Conservation (phyloP, 2,329 filamentous ascomycete genomes). For the Fusarium lateritium region DNA sequence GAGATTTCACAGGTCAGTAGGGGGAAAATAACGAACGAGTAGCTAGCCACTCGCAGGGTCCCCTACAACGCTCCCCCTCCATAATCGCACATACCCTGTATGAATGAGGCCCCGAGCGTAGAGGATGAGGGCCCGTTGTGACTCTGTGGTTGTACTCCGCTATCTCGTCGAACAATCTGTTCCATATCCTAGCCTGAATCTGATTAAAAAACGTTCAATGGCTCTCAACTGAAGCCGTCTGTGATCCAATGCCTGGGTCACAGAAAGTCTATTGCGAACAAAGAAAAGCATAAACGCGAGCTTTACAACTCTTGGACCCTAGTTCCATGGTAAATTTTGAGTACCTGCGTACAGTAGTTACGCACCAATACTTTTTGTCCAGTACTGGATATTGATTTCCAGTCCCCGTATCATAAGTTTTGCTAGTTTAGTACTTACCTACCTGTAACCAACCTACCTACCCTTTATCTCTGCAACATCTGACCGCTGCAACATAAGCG, state of each 20-base stretch:
- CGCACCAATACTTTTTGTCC: background rate
- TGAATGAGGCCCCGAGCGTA: slow-evolving; percentile 10
- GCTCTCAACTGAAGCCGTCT: slow-evolving; percentile 1
- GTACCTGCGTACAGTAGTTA: background rate
- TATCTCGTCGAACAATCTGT: slow-evolving; percentile 13
- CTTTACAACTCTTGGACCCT: background rate
- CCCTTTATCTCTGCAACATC: slow-evolving; percentile 5
- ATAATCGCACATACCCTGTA: slow-evolving; percentile 13
- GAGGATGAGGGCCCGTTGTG: slow-evolving; percentile 5
- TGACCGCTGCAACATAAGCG: slow-evolving; percentile 9
- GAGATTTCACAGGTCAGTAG: background rate
- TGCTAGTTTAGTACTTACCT: background rate
- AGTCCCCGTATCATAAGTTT: background rate
- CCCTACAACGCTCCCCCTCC: slow-evolving; percentile 4
- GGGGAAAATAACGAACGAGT: background rate
- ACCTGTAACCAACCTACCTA: background rate
- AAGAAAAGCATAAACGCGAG: background rate
- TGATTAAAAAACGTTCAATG: slow-evolving; percentile 8
- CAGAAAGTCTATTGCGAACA: background rate
- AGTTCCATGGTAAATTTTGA: background rate
- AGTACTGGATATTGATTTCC: background rate
- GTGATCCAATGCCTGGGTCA: background rate
- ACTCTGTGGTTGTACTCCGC: slow-evolving; percentile 13
- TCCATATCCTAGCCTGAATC: slow-evolving; percentile 10
- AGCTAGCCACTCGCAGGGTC: slow-evolving; percentile 2